phyloP scores from a whole-genome alignment of 257 asterid genomes.

The Penstemon eatonii region DNA sequence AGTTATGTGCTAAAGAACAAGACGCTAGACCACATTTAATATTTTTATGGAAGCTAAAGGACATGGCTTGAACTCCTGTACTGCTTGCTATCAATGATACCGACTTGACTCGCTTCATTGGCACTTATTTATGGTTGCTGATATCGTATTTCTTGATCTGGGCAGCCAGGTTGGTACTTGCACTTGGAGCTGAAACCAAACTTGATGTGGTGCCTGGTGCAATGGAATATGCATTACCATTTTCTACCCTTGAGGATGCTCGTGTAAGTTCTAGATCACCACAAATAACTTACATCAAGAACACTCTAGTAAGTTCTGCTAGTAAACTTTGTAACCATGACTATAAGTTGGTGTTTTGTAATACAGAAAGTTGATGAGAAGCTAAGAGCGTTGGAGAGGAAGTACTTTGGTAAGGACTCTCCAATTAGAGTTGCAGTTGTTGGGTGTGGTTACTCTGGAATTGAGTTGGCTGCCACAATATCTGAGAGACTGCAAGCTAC shows the following conservation, averaged over 20 bases:
- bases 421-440: constrained; percentile 79
- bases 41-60: not conserved
- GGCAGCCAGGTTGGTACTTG: constrained; percentile 99
- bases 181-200: constrained; percentile 90
- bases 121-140: constrained; percentile 29
- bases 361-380: constrained; percentile 77
- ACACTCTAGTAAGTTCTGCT: constrained; percentile 11
- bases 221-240: constrained; percentile 78
- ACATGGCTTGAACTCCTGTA: constrained; percentile 13
- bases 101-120: constrained; percentile 27
- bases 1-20: constrained; percentile 11
- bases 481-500: constrained; percentile 78
- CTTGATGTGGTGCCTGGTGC: constrained; percentile 92
- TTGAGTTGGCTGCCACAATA: constrained; percentile 92
- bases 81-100: constrained; percentile 16
- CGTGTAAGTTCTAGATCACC: constrained; percentile 49
- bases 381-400: constrained; percentile 68
- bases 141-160: constrained; percentile 42
- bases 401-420: constrained; percentile 63
- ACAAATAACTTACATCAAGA: constrained; percentile 17
- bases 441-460: constrained; percentile 97
- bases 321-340: constrained; percentile 12
- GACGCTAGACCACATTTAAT: constrained; percentile 9
- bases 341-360: constrained; percentile 21
- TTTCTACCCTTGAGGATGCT: constrained; percentile 95